Evolutionary conservation across 192 early-diverging fungal species (phyloP).

Genomic region (Diversispora epigaea): DNA sequence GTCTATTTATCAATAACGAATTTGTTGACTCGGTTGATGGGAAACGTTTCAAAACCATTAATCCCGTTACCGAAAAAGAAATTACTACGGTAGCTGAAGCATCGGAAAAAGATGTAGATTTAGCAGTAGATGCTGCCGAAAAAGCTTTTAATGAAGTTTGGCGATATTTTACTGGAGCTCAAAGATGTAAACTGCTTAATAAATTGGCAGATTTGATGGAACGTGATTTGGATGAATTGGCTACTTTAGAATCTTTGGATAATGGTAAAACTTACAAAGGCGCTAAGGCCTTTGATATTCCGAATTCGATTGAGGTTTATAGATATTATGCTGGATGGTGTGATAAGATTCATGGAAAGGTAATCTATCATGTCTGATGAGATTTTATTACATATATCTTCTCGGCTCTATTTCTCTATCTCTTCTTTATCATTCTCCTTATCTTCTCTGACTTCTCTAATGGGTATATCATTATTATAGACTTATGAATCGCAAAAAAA

Average conservation of each 20-base stretch:
- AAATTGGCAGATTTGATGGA: conserved; percentile 61
- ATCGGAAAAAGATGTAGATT: conserved; percentile 40
- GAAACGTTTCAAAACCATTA: conserved; percentile 54
- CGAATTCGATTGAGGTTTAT: conserved; percentile 59
- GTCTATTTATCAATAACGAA: conserved; percentile 67
- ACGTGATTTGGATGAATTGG: conserved; percentile 48
- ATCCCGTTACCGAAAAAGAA: conserved; percentile 61
- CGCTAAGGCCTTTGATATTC: conserved; percentile 63
- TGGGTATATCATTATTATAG: conserved; percentile 3
- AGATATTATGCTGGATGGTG: conserved; percentile 76
- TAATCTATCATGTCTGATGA: background rate
- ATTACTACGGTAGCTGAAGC: conserved; percentile 47
- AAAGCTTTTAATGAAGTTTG: conserved; percentile 54
- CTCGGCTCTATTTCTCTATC: no score
- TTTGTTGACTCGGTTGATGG: conserved; percentile 51
- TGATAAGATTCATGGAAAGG: conserved; percentile 59
- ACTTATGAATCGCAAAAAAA: background rate
- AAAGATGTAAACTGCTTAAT: conserved; percentile 56
- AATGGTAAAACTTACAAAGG: conserved; percentile 72
- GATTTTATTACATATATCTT: background rate
- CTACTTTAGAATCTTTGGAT: conserved; percentile 67
- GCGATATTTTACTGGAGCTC: conserved; percentile 46
- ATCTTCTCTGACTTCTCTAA: background rate
- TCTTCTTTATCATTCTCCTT: background rate
- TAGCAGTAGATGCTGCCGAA: conserved; percentile 64